phyloP scores from a whole-genome alignment of 495 filamentous ascomycete species.

The Podospora didyma region DNA sequence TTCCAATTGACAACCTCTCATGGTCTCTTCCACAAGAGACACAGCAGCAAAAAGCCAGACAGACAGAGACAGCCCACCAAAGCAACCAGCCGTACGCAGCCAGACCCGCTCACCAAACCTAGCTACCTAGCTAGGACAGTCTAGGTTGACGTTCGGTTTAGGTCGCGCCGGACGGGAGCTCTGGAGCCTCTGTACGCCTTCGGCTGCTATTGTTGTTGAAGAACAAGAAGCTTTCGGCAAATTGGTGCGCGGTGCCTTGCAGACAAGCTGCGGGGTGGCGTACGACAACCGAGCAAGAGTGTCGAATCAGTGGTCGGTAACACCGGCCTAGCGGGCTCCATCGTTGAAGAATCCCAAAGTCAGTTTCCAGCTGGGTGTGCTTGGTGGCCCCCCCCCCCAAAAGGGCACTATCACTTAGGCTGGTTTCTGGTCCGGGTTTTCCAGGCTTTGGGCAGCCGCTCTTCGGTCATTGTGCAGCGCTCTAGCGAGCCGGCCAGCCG shows the following conservation, averaged over 20 bases:
- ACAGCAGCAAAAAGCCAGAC: too few species aligned
- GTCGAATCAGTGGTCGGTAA: slow-evolving; percentile 16
- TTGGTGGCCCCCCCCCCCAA: neutral
- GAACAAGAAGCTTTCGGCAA: neutral
- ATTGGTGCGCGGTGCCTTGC: slow-evolving; percentile 5
- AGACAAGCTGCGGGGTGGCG: slow-evolving; percentile 12
- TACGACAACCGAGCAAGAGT: slow-evolving; percentile 11
- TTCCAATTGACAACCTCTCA: too few species aligned
- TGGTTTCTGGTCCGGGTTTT: neutral
- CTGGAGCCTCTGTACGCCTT: too few species aligned
- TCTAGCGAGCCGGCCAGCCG: slow-evolving; percentile 3
- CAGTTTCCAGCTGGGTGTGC: slow-evolving; percentile 7
- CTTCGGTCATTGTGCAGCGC: slow-evolving; percentile 18
- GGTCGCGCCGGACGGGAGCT: too few species aligned
- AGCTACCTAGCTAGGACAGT: too few species aligned
- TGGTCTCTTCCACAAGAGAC: too few species aligned
- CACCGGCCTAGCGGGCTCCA: too few species aligned
- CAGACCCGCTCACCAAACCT: too few species aligned
- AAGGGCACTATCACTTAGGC: too few species aligned
- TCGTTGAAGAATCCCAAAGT: slow-evolving; percentile 9
- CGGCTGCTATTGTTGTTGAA: neutral
- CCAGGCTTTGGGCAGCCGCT: neutral
- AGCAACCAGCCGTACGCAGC: too few species aligned
- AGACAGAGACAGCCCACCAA: too few species aligned
- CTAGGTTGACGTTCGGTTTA: too few species aligned